Percentiles rank a stretch among this genome's conserved stretches.
phyloP scores from a whole-genome alignment of 2,329 filamentous ascomycete species.

The Calonectria fujianensis region DNA sequence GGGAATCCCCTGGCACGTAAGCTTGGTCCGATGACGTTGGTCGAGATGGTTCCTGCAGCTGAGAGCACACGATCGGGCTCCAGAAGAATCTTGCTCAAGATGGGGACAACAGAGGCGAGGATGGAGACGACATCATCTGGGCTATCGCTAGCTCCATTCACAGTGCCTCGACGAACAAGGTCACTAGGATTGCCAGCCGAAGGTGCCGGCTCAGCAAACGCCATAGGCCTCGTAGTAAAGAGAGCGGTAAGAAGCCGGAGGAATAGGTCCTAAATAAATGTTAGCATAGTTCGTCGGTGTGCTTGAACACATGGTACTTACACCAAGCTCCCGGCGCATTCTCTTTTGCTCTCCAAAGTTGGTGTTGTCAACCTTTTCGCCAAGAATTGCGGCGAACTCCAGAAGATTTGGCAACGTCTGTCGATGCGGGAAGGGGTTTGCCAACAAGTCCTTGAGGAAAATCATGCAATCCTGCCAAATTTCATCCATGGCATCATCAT shows the following conservation, averaged over 20 bases:
- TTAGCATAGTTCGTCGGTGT: conserved; percentile 52
- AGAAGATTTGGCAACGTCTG: conserved; percentile 91
- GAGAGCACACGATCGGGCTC: conserved; percentile 89
- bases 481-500: conserved; percentile 98
- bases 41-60: conserved; percentile 87
- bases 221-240: conserved; percentile 90
- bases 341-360: conserved; percentile 96
- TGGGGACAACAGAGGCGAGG: conserved; percentile 85
- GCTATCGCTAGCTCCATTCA: conserved; percentile 65
- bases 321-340: conserved; percentile 92
- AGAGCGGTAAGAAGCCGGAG: conserved; percentile 91
- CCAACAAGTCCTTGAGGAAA: conserved; percentile 91
- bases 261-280: conserved; percentile 83
- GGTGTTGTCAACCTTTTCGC: conserved; percentile 97
- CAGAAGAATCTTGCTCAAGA: conserved; percentile 87
- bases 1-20: conserved; percentile 92
- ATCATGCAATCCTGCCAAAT: conserved; percentile 97
- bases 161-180: conserved; percentile 61
- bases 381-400: conserved; percentile 91
- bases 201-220: conserved; percentile 75
- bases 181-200: conserved; percentile 61
- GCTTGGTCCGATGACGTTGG: conserved; percentile 86
- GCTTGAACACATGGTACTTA: conserved; percentile 66
- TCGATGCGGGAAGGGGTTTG: conserved; percentile 95
- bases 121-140: conserved; percentile 88